phyloP scores from a whole-genome alignment of 139 green algal genomes.

The Marvania coccoides region DNA sequence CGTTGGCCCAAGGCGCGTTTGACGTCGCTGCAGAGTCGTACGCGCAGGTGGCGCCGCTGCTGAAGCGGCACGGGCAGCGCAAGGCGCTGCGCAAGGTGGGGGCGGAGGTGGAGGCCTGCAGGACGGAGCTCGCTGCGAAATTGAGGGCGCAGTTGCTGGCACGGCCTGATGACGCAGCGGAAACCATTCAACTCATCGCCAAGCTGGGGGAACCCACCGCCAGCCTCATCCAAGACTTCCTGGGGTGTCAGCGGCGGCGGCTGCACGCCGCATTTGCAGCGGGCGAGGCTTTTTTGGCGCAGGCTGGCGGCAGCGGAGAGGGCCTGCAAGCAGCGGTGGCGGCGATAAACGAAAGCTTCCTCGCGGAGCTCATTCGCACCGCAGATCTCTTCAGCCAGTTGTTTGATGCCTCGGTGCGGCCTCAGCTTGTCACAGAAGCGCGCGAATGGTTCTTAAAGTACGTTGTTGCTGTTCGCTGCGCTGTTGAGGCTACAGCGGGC shows the following conservation, averaged over 20 bases:
- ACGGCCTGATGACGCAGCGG: constrained; percentile 53
- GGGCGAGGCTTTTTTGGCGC: constrained; percentile 19
- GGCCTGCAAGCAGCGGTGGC: constrained; percentile 21
- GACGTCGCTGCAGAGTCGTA: constrained; percentile 67
- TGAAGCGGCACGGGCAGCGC: constrained; percentile 61
- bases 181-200: constrained; percentile 67
- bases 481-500: background rate
- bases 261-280: constrained; percentile 47
- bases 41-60: constrained; percentile 60
- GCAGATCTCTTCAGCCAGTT: constrained; percentile 27
- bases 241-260: constrained; percentile 51
- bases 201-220: constrained; percentile 65
- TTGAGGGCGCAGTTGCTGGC: constrained; percentile 56
- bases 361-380: constrained; percentile 31
- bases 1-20: constrained; percentile 54
- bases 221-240: constrained; percentile 49
- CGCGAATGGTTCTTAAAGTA: background rate
- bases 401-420: constrained; percentile 29
- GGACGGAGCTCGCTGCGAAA: constrained; percentile 24
- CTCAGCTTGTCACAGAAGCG: constrained; percentile 23
- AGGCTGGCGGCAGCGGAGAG: constrained; percentile 37
- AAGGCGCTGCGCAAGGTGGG: constrained; percentile 51
- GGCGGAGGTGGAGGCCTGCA: constrained; percentile 48
- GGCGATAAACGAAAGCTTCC: constrained; percentile 31
- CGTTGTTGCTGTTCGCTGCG: background rate